These are phyloP conservation scores for Syzygium malaccense DNA, from an alignment of 441 rosid species.

Conservation along the genomic window DNA sequence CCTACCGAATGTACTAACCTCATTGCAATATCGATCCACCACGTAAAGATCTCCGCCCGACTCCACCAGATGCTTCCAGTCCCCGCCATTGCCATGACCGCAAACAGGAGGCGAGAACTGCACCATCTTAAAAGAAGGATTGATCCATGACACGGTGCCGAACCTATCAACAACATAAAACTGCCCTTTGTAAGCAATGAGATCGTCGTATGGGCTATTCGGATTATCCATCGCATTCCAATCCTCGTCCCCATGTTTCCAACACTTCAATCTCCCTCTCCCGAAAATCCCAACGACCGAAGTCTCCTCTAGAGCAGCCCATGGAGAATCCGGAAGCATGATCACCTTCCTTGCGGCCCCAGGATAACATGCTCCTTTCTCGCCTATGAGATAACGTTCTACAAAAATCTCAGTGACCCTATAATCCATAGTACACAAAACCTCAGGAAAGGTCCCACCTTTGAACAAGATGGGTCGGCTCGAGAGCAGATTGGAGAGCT, in stretches of 20 bases:
- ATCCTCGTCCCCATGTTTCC: not conserved
- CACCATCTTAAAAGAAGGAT: conserved; percentile 4
- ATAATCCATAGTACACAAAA: conserved; percentile 10
- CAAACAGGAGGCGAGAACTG: conserved; percentile 22
- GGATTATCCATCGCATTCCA: conserved; percentile 7
- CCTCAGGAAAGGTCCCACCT: not conserved
- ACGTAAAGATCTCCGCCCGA: conserved; percentile 26
- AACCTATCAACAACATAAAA: conserved; percentile 17
- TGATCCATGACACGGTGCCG: conserved; percentile 26
- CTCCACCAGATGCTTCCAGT: conserved; percentile 15
- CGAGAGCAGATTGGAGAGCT: conserved; percentile 13
- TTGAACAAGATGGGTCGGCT: not conserved
- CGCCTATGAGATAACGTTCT: not conserved
- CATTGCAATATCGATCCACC: conserved; percentile 6
- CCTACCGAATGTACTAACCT: not conserved
- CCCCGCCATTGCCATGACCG: not conserved
- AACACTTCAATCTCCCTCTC: conserved; percentile 2
- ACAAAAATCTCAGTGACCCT: conserved; percentile 18
- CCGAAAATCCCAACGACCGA: not conserved
- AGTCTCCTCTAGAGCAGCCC: not conserved
- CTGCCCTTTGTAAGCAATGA: conserved; percentile 13
- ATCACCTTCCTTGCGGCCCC: not conserved
- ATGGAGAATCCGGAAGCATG: conserved; percentile 9
- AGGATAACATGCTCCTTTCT: too few relatives aligned
- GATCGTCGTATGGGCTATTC: conserved; percentile 4